Percentiles rank a stretch among this genome's conserved stretches.
Evolutionary conservation across 2,329 filamentous ascomycete genomes (phyloP).

Genomic region (Aspergillus uvarum): DNA sequence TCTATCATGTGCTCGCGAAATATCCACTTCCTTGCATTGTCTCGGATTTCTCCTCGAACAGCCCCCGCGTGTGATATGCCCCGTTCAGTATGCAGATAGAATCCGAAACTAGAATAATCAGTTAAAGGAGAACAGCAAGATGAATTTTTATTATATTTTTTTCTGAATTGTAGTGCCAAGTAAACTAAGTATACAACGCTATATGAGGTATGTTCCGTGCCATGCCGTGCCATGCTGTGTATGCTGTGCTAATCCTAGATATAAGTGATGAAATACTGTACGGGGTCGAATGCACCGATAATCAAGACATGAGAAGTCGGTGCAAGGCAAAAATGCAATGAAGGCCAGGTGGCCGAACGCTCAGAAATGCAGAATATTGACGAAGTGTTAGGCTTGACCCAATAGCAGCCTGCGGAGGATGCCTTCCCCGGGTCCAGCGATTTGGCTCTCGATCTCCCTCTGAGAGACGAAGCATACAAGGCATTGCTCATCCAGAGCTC

Average conservation of each 20-base stretch:
- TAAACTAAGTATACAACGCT: neutral
- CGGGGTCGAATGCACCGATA: neutral
- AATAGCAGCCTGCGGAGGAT: constrained; percentile 44
- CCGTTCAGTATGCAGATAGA: neutral
- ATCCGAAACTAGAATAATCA: neutral
- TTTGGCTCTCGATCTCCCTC: constrained; percentile 71
- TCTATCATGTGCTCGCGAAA: neutral
- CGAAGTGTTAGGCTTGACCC: constrained; percentile 33
- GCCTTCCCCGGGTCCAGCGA: constrained; percentile 56
- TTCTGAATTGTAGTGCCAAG: neutral
- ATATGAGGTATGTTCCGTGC: neutral
- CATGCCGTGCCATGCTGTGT: too few relatives aligned
- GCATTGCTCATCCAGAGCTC: constrained; percentile 69
- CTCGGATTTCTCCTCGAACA: constrained; percentile 37
- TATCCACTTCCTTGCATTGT: neutral
- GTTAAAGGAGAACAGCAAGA: neutral
- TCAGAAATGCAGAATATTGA: neutral
- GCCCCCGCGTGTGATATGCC: neutral
- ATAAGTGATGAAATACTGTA: neutral
- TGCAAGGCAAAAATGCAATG: neutral
- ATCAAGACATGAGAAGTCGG: neutral
- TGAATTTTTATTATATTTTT: neutral
- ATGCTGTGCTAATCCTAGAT: neutral
- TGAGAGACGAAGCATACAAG: constrained; percentile 78
- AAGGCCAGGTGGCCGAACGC: neutral